Evolutionary conservation across 352 stramenopile genomes (phyloP).

Genomic region (Globisporangium cystogenes): DNA sequence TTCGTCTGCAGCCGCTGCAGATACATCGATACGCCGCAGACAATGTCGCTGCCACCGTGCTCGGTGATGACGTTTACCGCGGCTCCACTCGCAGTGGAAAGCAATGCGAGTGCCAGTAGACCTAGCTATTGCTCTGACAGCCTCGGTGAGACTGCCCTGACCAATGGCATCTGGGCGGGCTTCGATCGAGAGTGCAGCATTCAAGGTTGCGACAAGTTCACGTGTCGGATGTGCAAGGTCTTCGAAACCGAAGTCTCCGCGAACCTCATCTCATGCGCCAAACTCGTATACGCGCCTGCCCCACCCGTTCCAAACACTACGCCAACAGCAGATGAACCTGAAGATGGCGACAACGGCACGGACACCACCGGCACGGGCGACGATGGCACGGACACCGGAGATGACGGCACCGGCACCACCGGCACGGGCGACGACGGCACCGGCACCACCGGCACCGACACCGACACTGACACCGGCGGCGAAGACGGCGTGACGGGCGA

Average conservation of each 20-base stretch:
- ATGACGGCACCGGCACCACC: neutral
- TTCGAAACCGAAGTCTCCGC: neutral
- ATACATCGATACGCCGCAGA: slow-evolving; percentile 1
- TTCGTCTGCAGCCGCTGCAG: neutral
- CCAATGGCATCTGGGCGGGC: slow-evolving; percentile 1
- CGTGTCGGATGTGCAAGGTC: neutral
- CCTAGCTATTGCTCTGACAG: slow-evolving; percentile 1
- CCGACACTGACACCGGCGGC: neutral
- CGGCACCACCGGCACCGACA: neutral
- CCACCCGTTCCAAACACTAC: neutral
- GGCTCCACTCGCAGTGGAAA: neutral
- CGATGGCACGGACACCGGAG: too few relatives aligned
- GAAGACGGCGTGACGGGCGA: neutral
- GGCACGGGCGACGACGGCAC: neutral
- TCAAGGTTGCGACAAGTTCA: neutral
- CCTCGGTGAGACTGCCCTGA: neutral
- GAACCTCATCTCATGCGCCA: neutral
- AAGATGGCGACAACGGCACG: neutral
- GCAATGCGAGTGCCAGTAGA: neutral
- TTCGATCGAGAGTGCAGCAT: slow-evolving; percentile 1
- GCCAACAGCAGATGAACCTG: neutral
- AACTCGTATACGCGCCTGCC: neutral
- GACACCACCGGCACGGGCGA: neutral
- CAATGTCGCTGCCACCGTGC: neutral
- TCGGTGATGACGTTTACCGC: slow-evolving; percentile 3